Evolutionary conservation across 768 basidiomycete genomes (phyloP), one percentile per base, ranked within the genome.

Genomic region (Leccinum rimulosum): DNA sequence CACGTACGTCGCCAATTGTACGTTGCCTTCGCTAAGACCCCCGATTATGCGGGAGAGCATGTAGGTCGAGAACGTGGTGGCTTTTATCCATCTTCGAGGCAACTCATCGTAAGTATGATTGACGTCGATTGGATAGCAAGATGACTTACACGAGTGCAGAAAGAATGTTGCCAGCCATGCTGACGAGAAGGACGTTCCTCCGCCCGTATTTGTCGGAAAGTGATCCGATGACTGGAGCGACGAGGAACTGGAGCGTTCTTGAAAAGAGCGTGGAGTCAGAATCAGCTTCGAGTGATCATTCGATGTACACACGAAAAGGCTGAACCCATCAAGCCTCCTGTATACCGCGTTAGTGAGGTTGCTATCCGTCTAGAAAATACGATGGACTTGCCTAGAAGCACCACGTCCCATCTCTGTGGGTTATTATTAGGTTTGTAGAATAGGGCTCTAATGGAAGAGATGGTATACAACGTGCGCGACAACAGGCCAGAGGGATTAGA

Each of bases 1-100:
- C 33, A 81, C 89, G 65, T 69, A 94, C 94, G 95, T 95, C 50
- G 92, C 90, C 49, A 99, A 79, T 70, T 99, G 96, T 11, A 98
- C 96, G 69, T 99, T 99, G 49, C 96, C 96, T 77, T 99, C 96
- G 67, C 91, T 93, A 9, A 98, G 78, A 4, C 96, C 96, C 10
- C 95, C 95, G 36, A 98, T 86, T 6, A 98, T 79, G 14, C 96
- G 84, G 9, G 95, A 94, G 27, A 95, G 82, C 79, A 94, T 80
- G 70, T 93, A 98, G 0, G 91, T 87, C 1, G 89, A 90, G 72
- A 97, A 98, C 0, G 90, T 85, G 3, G 95, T 95, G 0, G 93
- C 93, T 68, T 88, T 82, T 50, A 95, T 81, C 94, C 94, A 97
- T 48, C 93, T 94, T 64, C 2, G 55, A 61, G 30, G 36, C 14